Conservation (phyloP, 75 land plant genomes). For the Cunninghamia lanceolata region DNA sequence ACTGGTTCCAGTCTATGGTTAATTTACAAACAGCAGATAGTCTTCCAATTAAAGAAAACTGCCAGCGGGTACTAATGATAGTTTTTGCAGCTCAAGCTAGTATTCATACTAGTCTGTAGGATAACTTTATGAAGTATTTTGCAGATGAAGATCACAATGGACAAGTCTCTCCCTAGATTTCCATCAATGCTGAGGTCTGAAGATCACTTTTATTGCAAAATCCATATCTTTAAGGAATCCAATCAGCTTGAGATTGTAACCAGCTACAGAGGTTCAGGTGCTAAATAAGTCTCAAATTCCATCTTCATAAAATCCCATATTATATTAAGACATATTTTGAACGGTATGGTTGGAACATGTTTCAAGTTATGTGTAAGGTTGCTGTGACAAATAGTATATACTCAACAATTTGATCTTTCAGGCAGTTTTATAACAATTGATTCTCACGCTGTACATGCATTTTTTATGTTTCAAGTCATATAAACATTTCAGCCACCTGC, state of each 20-base stretch:
- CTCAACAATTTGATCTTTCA: not conserved
- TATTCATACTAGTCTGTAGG: not conserved
- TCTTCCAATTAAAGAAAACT: not conserved
- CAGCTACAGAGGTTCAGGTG: not conserved
- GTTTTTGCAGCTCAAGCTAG: not conserved
- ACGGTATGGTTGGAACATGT: not conserved
- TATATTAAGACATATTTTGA: not conserved
- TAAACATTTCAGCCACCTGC: not conserved
- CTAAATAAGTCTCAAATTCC: not conserved
- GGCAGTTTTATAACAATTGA: not conserved
- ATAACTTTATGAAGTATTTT: not conserved
- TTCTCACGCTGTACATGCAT: not conserved
- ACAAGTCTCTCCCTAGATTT: not conserved
- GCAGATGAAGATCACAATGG: not conserved
- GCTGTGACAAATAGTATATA: not conserved
- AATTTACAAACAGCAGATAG: not conserved
- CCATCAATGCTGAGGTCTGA: not conserved
- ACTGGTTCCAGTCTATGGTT: not conserved
- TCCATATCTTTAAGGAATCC: not conserved
- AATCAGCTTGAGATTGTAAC: not conserved
- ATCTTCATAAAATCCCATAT: not conserved
- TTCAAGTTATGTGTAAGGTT: not conserved
- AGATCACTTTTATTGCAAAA: no score
- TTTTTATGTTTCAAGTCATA: not conserved
- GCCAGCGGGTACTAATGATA: not conserved